Evolutionary conservation across 257 asterid species (phyloP), one percentile per base, ranked within the genome.

Genomic region (Osmanthus fragrans): DNA sequence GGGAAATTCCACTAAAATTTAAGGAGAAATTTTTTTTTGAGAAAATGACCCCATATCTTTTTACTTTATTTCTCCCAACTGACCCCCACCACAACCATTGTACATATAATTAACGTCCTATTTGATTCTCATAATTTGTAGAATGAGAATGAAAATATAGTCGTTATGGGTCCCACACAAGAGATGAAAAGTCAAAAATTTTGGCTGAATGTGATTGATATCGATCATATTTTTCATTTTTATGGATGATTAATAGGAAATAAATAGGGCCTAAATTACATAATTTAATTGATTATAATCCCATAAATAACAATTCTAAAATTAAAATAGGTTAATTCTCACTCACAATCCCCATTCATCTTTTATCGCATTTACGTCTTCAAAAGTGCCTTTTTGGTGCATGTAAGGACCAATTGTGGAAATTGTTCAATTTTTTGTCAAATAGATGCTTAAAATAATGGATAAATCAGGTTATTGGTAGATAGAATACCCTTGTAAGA

Each of bases 41-140:
- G 81, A 82, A 82, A 81, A 45, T 72, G 87, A 79, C 88, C 94
- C 90, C 83, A 88, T 91, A 88, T 49, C 79, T 42, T 77, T 30
- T 74, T 80, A 77, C 81, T 75, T 84, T 78, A 64, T 82, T 84
- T 49, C 80, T 81, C 70, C 25, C 19, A 76, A 65, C 2, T 75
- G 85, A 82, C 67, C 88, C 88, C 87, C 73, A 75, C 82, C 73
- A 75, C 85, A 23, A 63, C 79, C 82, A 84, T 86, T 75, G 80
- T 39, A 21, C 23, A n/a, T 37, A 25, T 70, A n/a, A 73, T 69
- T 47, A 47, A 68, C n/a, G n/a, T n/a, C n/a, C n/a, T n/a, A n/a
- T n/a, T n/a, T n/a, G n/a, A n/a, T n/a, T n/a, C n/a, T n/a, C n/a
- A n/a, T n/a, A n/a, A n/a, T n/a, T n/a, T n/a, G n/a, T n/a, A n/a